phyloP scores from a whole-genome alignment of 371 early-diverging fungal genomes.

The Scutellospora calospora region DNA sequence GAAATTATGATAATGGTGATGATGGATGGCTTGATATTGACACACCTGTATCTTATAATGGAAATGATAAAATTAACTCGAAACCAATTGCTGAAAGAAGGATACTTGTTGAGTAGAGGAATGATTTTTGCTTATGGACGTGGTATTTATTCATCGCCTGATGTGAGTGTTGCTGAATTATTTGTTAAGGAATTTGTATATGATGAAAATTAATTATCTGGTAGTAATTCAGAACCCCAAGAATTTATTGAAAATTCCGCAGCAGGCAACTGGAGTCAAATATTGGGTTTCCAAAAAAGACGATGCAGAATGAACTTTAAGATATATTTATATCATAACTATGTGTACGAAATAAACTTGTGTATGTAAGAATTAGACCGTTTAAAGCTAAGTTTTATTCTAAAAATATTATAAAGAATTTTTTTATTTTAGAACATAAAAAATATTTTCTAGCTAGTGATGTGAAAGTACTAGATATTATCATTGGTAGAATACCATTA shows the following conservation, averaged over 20 bases:
- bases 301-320: too few species aligned
- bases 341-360: too few species aligned
- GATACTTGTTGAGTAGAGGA: constrained; percentile 26
- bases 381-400: too few species aligned
- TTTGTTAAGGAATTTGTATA: constrained; percentile 16
- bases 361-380: too few species aligned
- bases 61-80: constrained; percentile 8
- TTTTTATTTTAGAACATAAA: too few species aligned
- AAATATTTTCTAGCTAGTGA: too few species aligned
- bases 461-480: too few species aligned
- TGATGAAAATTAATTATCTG: not conserved
- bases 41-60: constrained; percentile 37
- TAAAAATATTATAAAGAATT: too few species aligned
- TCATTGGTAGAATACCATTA: too few species aligned
- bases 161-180: not conserved
- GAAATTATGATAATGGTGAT: constrained; percentile 23
- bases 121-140: constrained; percentile 19
- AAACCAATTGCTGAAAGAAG: constrained; percentile 27
- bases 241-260: not conserved
- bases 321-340: too few species aligned
- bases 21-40: constrained; percentile 32
- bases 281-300: constrained; percentile 11
- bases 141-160: constrained; percentile 38
- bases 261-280: not conserved
- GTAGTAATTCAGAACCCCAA: constrained; percentile 19